Conservation (phyloP, 202 grass and related monocot genomes). For the Setaria viridis region DNA sequence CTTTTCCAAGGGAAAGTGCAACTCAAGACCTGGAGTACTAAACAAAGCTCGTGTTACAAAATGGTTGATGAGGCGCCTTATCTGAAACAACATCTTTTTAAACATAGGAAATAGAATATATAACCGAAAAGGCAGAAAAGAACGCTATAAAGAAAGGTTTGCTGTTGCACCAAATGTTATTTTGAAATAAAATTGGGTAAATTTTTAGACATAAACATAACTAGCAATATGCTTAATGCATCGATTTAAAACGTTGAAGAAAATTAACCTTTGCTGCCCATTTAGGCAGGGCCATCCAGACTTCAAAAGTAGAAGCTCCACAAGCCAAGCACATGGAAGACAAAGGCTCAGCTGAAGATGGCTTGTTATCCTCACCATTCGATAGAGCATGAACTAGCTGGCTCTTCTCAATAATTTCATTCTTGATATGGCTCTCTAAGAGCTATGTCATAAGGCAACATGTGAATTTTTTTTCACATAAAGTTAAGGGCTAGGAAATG, state of each 20-base stretch:
- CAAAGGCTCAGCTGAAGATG: conserved; percentile 49
- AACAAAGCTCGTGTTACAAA: conserved; percentile 6
- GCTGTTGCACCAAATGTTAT: neutral
- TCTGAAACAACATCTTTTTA: neutral
- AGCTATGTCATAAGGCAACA: conserved; percentile 44
- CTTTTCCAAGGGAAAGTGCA: neutral
- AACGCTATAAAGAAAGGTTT: neutral
- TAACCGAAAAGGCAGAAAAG: neutral
- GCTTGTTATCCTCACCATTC: conserved; percentile 31
- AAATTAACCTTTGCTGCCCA: conserved; percentile 75
- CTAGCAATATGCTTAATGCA: neutral
- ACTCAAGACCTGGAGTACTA: neutral
- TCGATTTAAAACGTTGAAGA: conserved; percentile 22
- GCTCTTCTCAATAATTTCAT: conserved; percentile 73
- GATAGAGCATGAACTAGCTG: conserved; percentile 60
- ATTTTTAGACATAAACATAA: neutral
- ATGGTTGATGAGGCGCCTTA: neutral
- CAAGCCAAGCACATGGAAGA: conserved; percentile 65
- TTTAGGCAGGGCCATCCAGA: conserved; percentile 66
- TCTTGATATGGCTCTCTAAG: conserved; percentile 67
- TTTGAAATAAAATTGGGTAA: neutral
- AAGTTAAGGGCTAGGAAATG: conserved; percentile 14
- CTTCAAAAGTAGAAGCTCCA: conserved; percentile 71
- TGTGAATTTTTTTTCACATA: conserved; percentile 28
- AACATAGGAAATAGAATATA: neutral